These are phyloP conservation scores for Coleophoma eucalyptorum DNA, from an alignment of 2,329 filamentous ascomycete species.

Conservation along the genomic window DNA sequence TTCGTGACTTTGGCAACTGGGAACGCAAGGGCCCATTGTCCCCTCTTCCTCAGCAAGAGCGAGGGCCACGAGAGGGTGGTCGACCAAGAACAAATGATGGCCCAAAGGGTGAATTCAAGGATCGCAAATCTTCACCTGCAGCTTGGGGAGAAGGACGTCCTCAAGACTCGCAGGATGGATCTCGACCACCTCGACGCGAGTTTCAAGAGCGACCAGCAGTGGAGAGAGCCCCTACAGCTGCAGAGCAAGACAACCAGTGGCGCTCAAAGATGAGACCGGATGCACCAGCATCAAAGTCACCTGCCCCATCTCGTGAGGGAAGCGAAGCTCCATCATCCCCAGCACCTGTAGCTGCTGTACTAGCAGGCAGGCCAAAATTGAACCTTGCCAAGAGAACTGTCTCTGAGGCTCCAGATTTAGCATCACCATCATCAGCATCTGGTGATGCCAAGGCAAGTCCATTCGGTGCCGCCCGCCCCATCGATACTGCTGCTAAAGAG, in stretches of 20 bases:
- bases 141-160: constrained; percentile 68
- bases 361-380: constrained; percentile 70
- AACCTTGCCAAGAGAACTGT: constrained; percentile 92
- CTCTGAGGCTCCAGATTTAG: constrained; percentile 59
- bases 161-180: constrained; percentile 63
- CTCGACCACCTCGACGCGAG: constrained; percentile 74
- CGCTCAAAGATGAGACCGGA: constrained; percentile 89
- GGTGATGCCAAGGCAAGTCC: constrained; percentile 83
- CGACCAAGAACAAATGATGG: constrained; percentile 58
- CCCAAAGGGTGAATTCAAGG: constrained; percentile 53
- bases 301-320: constrained; percentile 65
- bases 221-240: constrained; percentile 76
- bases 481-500: constrained; percentile 88
- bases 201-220: constrained; percentile 64
- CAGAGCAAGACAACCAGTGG: constrained; percentile 93
- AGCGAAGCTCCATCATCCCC: constrained; percentile 75
- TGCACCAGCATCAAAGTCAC: constrained; percentile 46
- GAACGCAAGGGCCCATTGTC: constrained; percentile 91
- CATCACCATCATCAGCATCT: constrained; percentile 45
- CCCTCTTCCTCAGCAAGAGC: constrained; percentile 55
- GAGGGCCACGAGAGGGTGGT: constrained; percentile 52
- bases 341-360: constrained; percentile 50
- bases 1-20: constrained; percentile 85
- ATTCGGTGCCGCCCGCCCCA: constrained; percentile 89
- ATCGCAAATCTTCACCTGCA: constrained; percentile 66